Percentiles rank a stretch among this genome's conserved stretches.
These are phyloP conservation scores for Picochlorum sp. DNA, from an alignment of 139 green algal species.

Conservation along the genomic window DNA sequence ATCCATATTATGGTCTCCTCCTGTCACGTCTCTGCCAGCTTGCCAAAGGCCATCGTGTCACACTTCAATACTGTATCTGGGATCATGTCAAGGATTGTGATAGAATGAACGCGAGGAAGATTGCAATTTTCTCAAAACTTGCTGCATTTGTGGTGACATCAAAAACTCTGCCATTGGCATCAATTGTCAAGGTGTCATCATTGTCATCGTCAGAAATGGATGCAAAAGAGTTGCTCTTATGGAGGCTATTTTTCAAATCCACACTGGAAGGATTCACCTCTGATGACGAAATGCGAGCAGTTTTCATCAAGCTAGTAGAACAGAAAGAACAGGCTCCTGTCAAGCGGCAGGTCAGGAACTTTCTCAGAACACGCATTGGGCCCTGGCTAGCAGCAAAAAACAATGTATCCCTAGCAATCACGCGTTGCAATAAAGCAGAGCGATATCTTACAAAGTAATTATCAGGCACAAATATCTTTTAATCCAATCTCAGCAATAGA, in stretches of 20 bases:
- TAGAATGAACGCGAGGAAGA: constrained; percentile 26
- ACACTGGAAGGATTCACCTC: constrained; percentile 32
- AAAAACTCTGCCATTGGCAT: constrained; percentile 24
- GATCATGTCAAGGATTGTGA: constrained; percentile 59
- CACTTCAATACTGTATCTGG: constrained; percentile 71
- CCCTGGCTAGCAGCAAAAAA: too few relatives aligned
- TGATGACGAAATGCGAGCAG: too few relatives aligned
- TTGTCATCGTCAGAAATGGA: constrained; percentile 33
- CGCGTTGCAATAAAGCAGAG: too few relatives aligned
- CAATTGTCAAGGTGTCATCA: constrained; percentile 11
- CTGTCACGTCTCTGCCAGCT: constrained; percentile 41
- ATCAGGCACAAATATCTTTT: not conserved
- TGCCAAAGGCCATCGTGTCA: constrained; percentile 53
- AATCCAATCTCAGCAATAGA: constrained; percentile 40
- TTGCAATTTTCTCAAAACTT: constrained; percentile 37
- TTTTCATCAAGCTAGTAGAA: too few relatives aligned
- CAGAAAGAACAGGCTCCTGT: too few relatives aligned
- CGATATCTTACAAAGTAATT: not conserved
- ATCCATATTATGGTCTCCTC: constrained; percentile 73
- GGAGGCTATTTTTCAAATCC: constrained; percentile 52
- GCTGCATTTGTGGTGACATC: not conserved
- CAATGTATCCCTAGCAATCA: too few relatives aligned
- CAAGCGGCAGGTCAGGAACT: too few relatives aligned
- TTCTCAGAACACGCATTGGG: too few relatives aligned
- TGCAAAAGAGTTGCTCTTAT: constrained; percentile 33